A percentile compares a stretch with the other conserved stretches of the same genome.
These are phyloP conservation scores for thale cress (Arabidopsis thaliana) DNA, from an alignment of 345 rosid genomes.

Conservation along the genomic window DNA sequence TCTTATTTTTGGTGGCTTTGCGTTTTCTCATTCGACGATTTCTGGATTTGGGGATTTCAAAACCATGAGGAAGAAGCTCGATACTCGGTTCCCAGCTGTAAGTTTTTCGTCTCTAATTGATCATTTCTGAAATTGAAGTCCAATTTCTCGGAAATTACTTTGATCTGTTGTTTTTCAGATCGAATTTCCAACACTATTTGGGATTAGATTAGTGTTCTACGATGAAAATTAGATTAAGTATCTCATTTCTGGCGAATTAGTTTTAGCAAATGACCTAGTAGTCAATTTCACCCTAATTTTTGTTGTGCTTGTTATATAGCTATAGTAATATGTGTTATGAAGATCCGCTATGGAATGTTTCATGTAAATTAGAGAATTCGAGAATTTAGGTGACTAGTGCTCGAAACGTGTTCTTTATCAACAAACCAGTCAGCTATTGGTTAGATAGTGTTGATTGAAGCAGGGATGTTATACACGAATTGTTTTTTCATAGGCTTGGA, in stretches of 20 bases:
- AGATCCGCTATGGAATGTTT: constrained; percentile 10
- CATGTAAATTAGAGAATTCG: neutral
- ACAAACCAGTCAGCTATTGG: neutral
- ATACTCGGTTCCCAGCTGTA: constrained; percentile 51
- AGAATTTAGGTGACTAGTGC: neutral
- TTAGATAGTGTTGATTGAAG: neutral
- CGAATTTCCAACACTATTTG: neutral
- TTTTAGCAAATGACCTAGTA: constrained; percentile 24
- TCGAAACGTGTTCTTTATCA: neutral
- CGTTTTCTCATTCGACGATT: constrained; percentile 22
- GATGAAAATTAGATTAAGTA: neutral
- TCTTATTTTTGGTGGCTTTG: neutral
- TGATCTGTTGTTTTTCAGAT: constrained; percentile 14
- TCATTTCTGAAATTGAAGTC: neutral
- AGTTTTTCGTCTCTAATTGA: constrained; percentile 18
- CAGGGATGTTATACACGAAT: neutral
- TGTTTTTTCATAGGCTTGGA: neutral
- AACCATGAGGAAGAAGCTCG: constrained; percentile 51
- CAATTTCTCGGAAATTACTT: constrained; percentile 14
- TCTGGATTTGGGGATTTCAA: constrained; percentile 24
- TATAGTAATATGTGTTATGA: neutral
- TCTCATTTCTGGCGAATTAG: constrained; percentile 23
- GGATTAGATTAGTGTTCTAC: neutral
- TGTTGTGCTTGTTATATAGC: neutral
- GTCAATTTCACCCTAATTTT: neutral